Evolutionary conservation across 805 yeast species (phyloP).

Genomic region (Kodamaea sagamina): DNA sequence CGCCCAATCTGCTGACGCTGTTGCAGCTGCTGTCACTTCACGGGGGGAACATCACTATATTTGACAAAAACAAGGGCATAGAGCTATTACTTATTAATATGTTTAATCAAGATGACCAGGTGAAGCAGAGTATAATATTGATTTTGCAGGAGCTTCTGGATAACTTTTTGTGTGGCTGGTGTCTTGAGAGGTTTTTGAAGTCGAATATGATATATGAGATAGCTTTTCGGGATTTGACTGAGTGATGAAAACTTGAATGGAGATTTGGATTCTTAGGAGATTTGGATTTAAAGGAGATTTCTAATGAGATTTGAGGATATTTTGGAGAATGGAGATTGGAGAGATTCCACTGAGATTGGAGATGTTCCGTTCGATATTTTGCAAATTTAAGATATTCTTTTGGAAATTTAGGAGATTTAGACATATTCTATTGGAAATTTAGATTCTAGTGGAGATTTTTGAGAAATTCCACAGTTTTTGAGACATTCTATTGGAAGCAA

Average conservation of each 20-base stretch:
- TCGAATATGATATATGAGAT: slow-evolving; percentile 42
- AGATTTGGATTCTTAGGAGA: no score
- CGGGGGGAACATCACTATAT: slow-evolving; percentile 42
- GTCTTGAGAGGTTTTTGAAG: slow-evolving; percentile 37
- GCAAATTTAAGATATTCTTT: no score
- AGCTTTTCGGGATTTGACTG: slow-evolving; percentile 38
- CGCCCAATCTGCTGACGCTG: slow-evolving; percentile 42
- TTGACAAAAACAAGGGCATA: slow-evolving; percentile 47
- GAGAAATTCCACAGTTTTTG: no score
- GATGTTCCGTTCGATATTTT: no score
- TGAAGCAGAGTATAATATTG: slow-evolving; percentile 42
- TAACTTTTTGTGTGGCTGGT: slow-evolving; percentile 48
- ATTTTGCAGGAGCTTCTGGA: slow-evolving; percentile 46
- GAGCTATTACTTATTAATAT: slow-evolving; percentile 43
- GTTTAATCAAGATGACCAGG: slow-evolving; percentile 42
- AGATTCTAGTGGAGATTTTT: no score
- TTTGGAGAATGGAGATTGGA: no score
- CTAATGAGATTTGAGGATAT: no score
- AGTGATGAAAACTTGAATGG: slow-evolving; percentile 5
- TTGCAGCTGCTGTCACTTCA: slow-evolving; percentile 38
- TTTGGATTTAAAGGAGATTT: no score
- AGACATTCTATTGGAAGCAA: no score
- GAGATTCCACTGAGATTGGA: no score
- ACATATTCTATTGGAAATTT: no score
- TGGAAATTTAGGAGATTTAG: no score